These are phyloP conservation scores for Candida sonorensis DNA, from an alignment of 805 yeast species.

Conservation along the genomic window DNA sequence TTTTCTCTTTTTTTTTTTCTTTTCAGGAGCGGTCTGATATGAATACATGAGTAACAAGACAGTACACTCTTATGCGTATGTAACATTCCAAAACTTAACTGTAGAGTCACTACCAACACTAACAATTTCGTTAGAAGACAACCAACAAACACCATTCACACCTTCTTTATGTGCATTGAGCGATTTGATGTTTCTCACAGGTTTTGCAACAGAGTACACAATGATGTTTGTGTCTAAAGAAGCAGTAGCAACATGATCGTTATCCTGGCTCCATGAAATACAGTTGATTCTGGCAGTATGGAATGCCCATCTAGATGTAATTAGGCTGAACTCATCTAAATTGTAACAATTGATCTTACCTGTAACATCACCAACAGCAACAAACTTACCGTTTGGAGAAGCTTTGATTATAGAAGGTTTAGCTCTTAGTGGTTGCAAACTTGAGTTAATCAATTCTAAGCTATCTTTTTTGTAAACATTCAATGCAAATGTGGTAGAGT, in stretches of 20 bases:
- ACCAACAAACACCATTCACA: slow-evolving; percentile 70
- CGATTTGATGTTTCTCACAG: slow-evolving; percentile 67
- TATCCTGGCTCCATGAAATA: slow-evolving; percentile 74
- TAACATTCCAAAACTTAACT: slow-evolving; percentile 64
- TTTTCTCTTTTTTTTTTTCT: too few species aligned
- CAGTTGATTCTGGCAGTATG: slow-evolving; percentile 78
- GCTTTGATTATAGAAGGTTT: slow-evolving; percentile 57
- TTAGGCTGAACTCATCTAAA: slow-evolving; percentile 42
- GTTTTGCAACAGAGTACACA: slow-evolving; percentile 72
- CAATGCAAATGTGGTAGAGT: slow-evolving; percentile 32
- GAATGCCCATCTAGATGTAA: slow-evolving; percentile 93
- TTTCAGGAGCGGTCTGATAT: too few species aligned
- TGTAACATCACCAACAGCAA: slow-evolving; percentile 80
- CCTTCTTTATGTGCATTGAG: slow-evolving; percentile 88
- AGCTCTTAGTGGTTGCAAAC: slow-evolving; percentile 43
- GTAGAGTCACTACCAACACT: slow-evolving; percentile 80
- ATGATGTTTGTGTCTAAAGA: slow-evolving; percentile 79
- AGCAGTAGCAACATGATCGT: slow-evolving; percentile 67
- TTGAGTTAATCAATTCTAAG: slow-evolving; percentile 7
- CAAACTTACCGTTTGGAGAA: slow-evolving; percentile 59
- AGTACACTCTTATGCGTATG: slow-evolving; percentile 3
- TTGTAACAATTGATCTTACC: slow-evolving; percentile 82
- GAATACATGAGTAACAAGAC: too few species aligned
- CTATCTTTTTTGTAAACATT: slow-evolving; percentile 29
- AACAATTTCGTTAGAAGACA: slow-evolving; percentile 39